Evolutionary conservation across 257 asterid species (phyloP).

Genomic region (Leptodermis oblonga): DNA sequence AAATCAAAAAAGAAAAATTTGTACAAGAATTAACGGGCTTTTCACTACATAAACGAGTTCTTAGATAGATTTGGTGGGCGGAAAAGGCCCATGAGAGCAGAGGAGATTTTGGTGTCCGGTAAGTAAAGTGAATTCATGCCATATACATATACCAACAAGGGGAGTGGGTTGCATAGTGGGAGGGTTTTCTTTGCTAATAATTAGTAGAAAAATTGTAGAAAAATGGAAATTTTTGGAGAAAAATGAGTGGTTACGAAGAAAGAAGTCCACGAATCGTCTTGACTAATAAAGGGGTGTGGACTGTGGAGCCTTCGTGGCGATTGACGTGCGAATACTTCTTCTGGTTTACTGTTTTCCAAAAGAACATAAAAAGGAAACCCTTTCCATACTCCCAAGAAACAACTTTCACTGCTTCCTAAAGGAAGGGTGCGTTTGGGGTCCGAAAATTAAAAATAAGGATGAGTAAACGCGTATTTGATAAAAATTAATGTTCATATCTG

Average conservation of each 20-base stretch:
- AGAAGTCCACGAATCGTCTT: neutral
- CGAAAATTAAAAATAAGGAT: too few relatives aligned
- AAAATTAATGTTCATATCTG: too few relatives aligned
- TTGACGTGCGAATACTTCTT: conserved; percentile 18
- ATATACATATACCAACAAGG: too few relatives aligned
- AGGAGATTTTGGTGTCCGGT: neutral
- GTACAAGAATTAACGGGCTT: neutral
- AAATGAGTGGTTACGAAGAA: conserved; percentile 1
- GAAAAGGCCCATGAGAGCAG: neutral
- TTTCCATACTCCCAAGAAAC: neutral
- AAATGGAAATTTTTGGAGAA: neutral
- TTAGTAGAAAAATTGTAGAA: neutral
- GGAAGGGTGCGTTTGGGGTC: too few relatives aligned
- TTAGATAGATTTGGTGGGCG: conserved; percentile 2
- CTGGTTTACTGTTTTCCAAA: neutral
- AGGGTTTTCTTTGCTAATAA: neutral
- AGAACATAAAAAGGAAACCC: too few relatives aligned
- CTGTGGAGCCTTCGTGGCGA: conserved; percentile 5
- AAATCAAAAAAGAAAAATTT: too few relatives aligned
- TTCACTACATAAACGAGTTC: neutral
- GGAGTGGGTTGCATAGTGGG: too few relatives aligned
- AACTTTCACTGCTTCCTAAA: too few relatives aligned
- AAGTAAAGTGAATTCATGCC: too few relatives aligned
- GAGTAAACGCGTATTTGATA: too few relatives aligned
- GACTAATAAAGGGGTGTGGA: neutral